Percentiles rank a stretch among this genome's conserved stretches.
These are phyloP conservation scores for Dacryopinax primogenitus DNA, from an alignment of 768 basidiomycete genomes.

Conservation along the genomic window DNA sequence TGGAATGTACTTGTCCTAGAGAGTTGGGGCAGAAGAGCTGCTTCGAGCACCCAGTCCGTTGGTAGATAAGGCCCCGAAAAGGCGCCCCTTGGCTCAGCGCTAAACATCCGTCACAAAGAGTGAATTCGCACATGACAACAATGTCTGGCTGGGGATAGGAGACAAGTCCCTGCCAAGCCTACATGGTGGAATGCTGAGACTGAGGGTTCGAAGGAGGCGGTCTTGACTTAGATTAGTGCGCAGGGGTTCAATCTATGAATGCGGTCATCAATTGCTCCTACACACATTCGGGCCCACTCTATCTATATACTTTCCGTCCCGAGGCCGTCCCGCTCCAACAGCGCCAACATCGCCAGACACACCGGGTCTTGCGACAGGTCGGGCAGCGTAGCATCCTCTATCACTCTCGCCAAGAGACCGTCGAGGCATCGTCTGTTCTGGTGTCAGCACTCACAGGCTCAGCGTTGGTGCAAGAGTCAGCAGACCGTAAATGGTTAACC, in stretches of 20 bases:
- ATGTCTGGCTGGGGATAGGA: too few species aligned
- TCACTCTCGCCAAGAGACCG: slow-evolving; percentile 46
- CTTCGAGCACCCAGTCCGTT: too few species aligned
- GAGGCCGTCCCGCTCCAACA: slow-evolving; percentile 29
- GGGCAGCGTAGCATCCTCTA: slow-evolving; percentile 48
- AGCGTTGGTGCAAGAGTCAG: slow-evolving; percentile 16
- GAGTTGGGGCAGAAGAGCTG: too few species aligned
- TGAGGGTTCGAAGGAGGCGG: too few species aligned
- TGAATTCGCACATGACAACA: too few species aligned
- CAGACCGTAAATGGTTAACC: slow-evolving; percentile 69
- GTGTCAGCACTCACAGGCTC: not conserved
- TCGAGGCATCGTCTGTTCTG: slow-evolving; percentile 50
- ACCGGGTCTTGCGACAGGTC: slow-evolving; percentile 41
- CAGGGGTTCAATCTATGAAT: not conserved
- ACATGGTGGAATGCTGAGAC: too few species aligned
- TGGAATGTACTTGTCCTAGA: not conserved
- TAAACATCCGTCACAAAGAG: too few species aligned
- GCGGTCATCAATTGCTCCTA: not conserved
- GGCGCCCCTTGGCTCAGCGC: too few species aligned
- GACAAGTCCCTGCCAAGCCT: too few species aligned
- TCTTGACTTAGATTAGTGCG: too few species aligned
- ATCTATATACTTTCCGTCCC: slow-evolving; percentile 14
- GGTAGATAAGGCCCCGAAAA: too few species aligned
- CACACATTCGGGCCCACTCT: not conserved
- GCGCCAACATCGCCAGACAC: slow-evolving; percentile 30